Evolutionary conservation across 768 basidiomycete genomes (phyloP), one percentile per base, ranked within the genome.

Genomic region (Daedaleopsis nitida): DNA sequence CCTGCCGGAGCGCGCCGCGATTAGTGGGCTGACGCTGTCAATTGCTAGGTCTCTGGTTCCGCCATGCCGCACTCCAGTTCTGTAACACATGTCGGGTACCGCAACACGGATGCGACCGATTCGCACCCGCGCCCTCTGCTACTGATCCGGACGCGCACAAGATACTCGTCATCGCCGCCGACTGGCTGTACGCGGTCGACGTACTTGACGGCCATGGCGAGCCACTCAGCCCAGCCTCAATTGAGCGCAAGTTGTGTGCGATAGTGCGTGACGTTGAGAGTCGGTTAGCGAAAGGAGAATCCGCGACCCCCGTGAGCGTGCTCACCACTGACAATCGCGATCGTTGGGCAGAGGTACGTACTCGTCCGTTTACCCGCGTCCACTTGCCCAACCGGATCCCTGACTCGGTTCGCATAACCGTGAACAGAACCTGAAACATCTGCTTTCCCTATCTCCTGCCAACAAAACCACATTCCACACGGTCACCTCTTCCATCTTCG

Each of bases 1-100:
- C n/a, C 32, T 13, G 23, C 17, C 44, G 24, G 27, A n/a, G 16
- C 50, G 60, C 24, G n/a, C n/a, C 17, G 3, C 7, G 9, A 43
- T 43, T 32, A 17, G 5, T 9, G 19, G 14, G 45, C 53, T 58
- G 17, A 60, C 53, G 17, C 47, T 42, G 13, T 51, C 23, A 13
- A n/a, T n/a, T 19, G n/a, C 10, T 43, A 69, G 68, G 70, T 27
- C 74, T 88, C 24, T 92, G 89, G 91, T 75, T 91, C 16, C 80
- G 83, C 39, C 79, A 83, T 50, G 79, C 72, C 45, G 80, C 81
- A 1, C 75, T 82, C 4, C 83, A 78, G 62, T 80, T 90, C 75
- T 98, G 92, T 79, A 91, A 92, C 68, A 79, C 82, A 32, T 87
- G 83, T 37, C 88, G 96, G 24, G 81, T 94, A 39, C 96, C 96